Percentiles rank a stretch among this genome's conserved stretches.
These are phyloP conservation scores for Colletotrichum melonis DNA, from an alignment of 2,329 filamentous ascomycete genomes.

Conservation along the genomic window DNA sequence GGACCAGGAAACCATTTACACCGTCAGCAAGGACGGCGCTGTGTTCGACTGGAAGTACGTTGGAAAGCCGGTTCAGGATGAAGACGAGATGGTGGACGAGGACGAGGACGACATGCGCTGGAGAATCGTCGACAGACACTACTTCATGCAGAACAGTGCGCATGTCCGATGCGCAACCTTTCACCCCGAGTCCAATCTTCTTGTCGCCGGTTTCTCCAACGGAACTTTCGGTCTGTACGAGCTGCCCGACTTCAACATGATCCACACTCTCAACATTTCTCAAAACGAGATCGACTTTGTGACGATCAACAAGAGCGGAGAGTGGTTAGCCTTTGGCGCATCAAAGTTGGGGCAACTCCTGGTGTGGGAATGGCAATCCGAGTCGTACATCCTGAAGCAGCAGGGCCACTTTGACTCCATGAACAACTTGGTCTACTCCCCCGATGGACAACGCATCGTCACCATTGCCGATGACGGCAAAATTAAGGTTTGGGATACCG, in stretches of 20 bases:
- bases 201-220: conserved; percentile 97
- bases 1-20: conserved; percentile 95
- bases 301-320: conserved; percentile 91
- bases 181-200: conserved; percentile 85
- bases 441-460: conserved; percentile 91
- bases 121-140: conserved; percentile 92
- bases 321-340: conserved; percentile 97
- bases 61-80: conserved; percentile 65
- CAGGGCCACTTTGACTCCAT: conserved; percentile 97
- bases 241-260: conserved; percentile 93
- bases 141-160: conserved; percentile 91
- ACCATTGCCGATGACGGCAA: conserved; percentile 97
- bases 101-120: conserved; percentile 78
- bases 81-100: conserved; percentile 70
- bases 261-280: conserved; percentile 93
- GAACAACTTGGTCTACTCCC: conserved; percentile 92
- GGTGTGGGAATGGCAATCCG: conserved; percentile 99
- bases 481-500: conserved; percentile 98
- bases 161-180: conserved; percentile 92
- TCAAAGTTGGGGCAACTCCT: conserved; percentile 95
- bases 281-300: conserved; percentile 97
- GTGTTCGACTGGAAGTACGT: conserved; percentile 94
- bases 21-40: conserved; percentile 96
- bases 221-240: conserved; percentile 95
- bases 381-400: conserved; percentile 98